Conservation (phyloP, 495 filamentous ascomycete genomes). For the Penicillium egyptiacum region DNA sequence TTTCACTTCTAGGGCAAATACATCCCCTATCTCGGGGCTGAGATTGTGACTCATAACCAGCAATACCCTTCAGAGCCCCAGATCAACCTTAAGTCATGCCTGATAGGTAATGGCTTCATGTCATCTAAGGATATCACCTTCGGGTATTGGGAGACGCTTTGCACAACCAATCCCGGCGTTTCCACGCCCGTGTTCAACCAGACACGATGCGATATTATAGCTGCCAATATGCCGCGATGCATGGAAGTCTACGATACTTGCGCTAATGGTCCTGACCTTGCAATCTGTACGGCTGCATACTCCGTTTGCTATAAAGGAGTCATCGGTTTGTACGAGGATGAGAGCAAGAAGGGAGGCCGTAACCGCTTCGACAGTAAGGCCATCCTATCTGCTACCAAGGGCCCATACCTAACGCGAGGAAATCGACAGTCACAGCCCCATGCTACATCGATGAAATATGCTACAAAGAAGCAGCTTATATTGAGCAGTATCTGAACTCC, state of each 20-base stretch:
- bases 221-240: conserved; percentile 43
- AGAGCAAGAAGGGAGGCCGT: conserved; percentile 35
- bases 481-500: conserved; percentile 41
- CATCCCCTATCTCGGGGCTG: conserved; percentile 35
- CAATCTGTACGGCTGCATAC: conserved; percentile 28
- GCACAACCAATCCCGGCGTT: conserved; percentile 45
- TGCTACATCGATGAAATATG: conserved; percentile 41
- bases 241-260: conserved; percentile 37
- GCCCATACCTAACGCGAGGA: background rate
- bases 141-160: conserved; percentile 48
- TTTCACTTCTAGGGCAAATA: conserved; percentile 37
- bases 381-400: background rate
- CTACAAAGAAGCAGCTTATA: conserved; percentile 31
- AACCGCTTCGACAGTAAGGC: conserved; percentile 45
- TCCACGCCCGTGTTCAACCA: conserved; percentile 41
- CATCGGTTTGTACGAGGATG: conserved; percentile 36
- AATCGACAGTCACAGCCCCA: conserved; percentile 30
- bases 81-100: conserved; percentile 35
- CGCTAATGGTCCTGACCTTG: conserved; percentile 29
- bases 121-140: conserved; percentile 35
- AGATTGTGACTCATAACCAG: conserved; percentile 38
- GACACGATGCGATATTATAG: conserved; percentile 46
- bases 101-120: conserved; percentile 43
- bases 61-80: conserved; percentile 31
- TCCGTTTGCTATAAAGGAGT: conserved; percentile 35